Percentiles rank a stretch among this genome's conserved stretches.
phyloP scores from a whole-genome alignment of 225 moss, liverwort and hornwort species.

The Thuidium tamariscinum region DNA sequence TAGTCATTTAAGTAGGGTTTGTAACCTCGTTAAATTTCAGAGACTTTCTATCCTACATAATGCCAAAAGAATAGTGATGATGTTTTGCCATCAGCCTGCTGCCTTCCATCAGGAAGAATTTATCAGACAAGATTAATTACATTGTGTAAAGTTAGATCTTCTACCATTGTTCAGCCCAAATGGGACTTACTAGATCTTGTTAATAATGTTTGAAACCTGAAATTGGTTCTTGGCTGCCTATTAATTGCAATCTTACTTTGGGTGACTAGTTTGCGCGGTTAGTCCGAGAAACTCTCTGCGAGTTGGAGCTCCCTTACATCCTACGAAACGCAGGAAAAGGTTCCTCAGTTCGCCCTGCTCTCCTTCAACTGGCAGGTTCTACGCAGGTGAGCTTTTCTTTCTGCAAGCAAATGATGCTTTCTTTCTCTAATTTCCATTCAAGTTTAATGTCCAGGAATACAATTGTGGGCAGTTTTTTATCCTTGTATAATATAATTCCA shows the following conservation, averaged over 20 bases:
- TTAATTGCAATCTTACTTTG: neutral
- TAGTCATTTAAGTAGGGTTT: neutral
- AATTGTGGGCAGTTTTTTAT: neutral
- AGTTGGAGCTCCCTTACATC: slow-evolving; percentile 85
- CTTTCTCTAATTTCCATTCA: neutral
- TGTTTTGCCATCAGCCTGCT: neutral
- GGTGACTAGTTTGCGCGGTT: slow-evolving; percentile 71
- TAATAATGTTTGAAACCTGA: neutral
- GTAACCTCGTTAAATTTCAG: neutral
- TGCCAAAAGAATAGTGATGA: neutral
- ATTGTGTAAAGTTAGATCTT: no score
- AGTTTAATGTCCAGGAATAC: neutral
- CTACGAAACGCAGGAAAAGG: slow-evolving; percentile 84
- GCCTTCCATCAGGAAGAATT: neutral
- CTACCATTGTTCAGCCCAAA: no score
- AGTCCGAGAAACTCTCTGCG: slow-evolving; percentile 88
- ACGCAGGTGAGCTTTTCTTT: slow-evolving; percentile 41
- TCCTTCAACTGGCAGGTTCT: slow-evolving; percentile 79
- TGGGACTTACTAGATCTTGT: neutral
- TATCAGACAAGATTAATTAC: neutral
- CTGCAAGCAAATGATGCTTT: neutral
- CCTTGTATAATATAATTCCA: neutral
- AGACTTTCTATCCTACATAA: neutral
- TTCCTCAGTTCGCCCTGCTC: slow-evolving; percentile 46
- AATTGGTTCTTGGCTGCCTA: neutral